Evolutionary conservation across 495 filamentous ascomycete species (phyloP).

Genomic region (Penicillium ucsense): DNA sequence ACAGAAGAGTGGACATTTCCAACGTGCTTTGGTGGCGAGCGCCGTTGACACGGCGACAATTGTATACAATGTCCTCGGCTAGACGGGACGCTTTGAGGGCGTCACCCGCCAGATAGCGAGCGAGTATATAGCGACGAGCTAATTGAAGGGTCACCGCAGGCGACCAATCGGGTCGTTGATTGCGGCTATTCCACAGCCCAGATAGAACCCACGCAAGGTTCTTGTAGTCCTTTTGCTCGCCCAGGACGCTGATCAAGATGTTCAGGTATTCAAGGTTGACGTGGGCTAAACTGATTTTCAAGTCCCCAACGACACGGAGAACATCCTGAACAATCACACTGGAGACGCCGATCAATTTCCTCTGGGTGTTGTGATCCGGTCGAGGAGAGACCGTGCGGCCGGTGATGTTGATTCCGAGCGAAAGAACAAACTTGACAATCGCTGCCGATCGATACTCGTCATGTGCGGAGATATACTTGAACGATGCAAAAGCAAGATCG

Average conservation of each 20-base stretch:
- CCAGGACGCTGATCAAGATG: conserved; percentile 24
- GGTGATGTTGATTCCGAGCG: conserved; percentile 18
- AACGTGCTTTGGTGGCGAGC: conserved; percentile 23
- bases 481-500: conserved; percentile 23
- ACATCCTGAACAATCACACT: conserved; percentile 15
- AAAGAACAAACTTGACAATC: conserved; percentile 23
- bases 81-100: conserved; percentile 23
- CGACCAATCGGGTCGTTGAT: conserved; percentile 13
- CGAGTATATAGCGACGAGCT: conserved; percentile 29
- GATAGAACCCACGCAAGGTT: conserved; percentile 27
- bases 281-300: conserved; percentile 21
- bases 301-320: conserved; percentile 14
- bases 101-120: conserved; percentile 26
- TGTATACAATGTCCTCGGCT: conserved; percentile 34
- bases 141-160: conserved; percentile 22
- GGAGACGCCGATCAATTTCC: conserved; percentile 15
- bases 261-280: conserved; percentile 23
- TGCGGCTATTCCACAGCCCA: conserved; percentile 26
- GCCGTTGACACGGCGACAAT: conserved; percentile 31
- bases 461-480: conserved; percentile 22
- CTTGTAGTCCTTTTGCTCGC: conserved; percentile 29
- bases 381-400: conserved; percentile 11
- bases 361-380: conserved; percentile 10
- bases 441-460: conserved; percentile 14
- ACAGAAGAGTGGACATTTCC: conserved; percentile 29